A percentile compares a stretch with the other conserved stretches of the same genome.
Conservation (phyloP, 345 rosid genomes). For the Turritis glabra region DNA sequence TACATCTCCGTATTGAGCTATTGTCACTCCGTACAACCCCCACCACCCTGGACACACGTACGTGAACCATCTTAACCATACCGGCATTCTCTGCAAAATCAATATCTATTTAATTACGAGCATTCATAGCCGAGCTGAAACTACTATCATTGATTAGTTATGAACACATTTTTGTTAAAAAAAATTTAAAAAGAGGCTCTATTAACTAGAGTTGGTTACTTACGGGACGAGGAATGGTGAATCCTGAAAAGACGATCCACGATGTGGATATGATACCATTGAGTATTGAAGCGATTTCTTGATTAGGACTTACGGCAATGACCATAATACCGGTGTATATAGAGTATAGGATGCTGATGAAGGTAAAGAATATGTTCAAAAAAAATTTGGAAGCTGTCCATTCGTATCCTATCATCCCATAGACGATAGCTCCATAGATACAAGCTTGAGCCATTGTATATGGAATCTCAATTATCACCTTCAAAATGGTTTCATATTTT, state of each 20-base stretch:
- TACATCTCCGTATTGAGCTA: constrained; percentile 51
- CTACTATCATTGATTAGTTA: background rate
- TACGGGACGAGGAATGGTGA: constrained; percentile 52
- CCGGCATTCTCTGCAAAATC: constrained; percentile 45
- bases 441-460: constrained; percentile 44
- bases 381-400: constrained; percentile 47
- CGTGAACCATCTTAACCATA: constrained; percentile 53
- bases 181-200: background rate
- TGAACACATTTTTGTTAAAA: background rate
- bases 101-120: background rate
- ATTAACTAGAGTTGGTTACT: background rate
- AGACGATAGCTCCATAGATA: constrained; percentile 37
- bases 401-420: constrained; percentile 56
- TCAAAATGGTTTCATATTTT: background rate
- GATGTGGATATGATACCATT: constrained; percentile 37
- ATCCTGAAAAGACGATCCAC: constrained; percentile 56
- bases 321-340: constrained; percentile 54
- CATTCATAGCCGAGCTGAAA: background rate
- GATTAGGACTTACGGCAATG: constrained; percentile 45
- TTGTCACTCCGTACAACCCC: constrained; percentile 45
- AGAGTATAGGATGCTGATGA: constrained; percentile 47
- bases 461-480: constrained; percentile 58
- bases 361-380: constrained; percentile 43
- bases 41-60: constrained; percentile 48
- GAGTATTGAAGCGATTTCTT: constrained; percentile 39